A percentile compares a stretch with the other conserved stretches of the same genome.
These are phyloP conservation scores for Hypoxylon sp. DNA, from an alignment of 2,329 filamentous ascomycete species.

Conservation along the genomic window DNA sequence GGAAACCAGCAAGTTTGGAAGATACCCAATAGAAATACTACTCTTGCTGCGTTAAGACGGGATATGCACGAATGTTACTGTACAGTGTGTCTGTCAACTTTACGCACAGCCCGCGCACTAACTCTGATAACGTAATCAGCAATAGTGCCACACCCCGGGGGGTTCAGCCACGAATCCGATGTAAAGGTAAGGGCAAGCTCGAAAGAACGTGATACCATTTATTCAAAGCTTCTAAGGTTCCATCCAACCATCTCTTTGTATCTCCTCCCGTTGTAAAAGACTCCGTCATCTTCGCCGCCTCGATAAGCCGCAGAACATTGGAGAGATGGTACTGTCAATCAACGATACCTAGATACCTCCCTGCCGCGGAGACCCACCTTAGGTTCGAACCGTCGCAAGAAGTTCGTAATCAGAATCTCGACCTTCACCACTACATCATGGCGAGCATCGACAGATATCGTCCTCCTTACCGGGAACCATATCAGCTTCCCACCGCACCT, in stretches of 20 bases:
- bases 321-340: slow-evolving; percentile 34
- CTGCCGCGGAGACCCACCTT: slow-evolving; percentile 27
- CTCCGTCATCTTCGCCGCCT: slow-evolving; percentile 1
- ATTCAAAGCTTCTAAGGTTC: slow-evolving; percentile 21
- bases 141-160: slow-evolving; percentile 40
- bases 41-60: slow-evolving; percentile 6
- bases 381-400: slow-evolving; percentile 24
- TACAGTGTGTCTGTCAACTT: not conserved
- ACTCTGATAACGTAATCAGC: slow-evolving; percentile 24
- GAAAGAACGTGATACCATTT: slow-evolving; percentile 39
- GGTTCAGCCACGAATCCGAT: slow-evolving; percentile 39
- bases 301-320: not conserved
- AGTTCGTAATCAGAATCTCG: slow-evolving; percentile 24
- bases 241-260: slow-evolving; percentile 26
- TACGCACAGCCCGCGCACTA: not conserved
- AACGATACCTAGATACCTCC: slow-evolving; percentile 35
- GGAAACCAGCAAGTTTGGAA: slow-evolving; percentile 23
- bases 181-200: slow-evolving; percentile 42
- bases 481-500: slow-evolving; percentile 67
- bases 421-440: slow-evolving; percentile 58
- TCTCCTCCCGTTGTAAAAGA: slow-evolving; percentile 20
- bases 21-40: slow-evolving; percentile 48
- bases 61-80: not conserved
- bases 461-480: slow-evolving; percentile 67
- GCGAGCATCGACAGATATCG: slow-evolving; percentile 73